Conservation (phyloP, 1,284 basidiomycete species). For the Agroathelia rolfsii region DNA sequence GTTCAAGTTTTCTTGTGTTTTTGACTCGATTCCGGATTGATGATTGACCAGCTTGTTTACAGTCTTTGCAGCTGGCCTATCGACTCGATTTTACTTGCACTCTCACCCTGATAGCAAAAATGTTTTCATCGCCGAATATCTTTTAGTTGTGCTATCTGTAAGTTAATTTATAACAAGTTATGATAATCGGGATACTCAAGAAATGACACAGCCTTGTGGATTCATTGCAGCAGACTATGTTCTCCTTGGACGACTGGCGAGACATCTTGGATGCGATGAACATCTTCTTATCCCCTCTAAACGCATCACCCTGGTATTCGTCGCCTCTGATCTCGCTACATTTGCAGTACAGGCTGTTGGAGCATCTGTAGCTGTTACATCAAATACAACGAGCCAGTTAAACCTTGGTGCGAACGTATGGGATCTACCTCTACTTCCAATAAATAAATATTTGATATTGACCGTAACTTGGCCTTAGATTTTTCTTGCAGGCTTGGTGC, state of each 20-base stretch:
- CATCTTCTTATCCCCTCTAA: constrained; percentile 47
- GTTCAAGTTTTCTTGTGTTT: constrained; percentile 13
- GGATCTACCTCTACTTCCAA: no score
- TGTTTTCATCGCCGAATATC: constrained; percentile 49
- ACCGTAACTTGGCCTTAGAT: no score
- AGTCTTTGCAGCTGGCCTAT: constrained; percentile 46
- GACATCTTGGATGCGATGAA: constrained; percentile 35
- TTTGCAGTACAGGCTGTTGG: constrained; percentile 68
- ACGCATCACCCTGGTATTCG: constrained; percentile 42
- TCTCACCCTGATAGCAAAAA: constrained; percentile 32
- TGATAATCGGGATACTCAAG: no score
- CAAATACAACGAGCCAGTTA: no score
- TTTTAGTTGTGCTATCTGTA: constrained; percentile 59
- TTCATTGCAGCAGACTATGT: constrained; percentile 70
- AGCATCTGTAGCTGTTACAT: no score
- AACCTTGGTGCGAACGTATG: no score
- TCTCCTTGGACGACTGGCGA: constrained; percentile 52
- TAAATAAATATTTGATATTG: no score
- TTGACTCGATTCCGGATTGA: not conserved
- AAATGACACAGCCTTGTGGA: constrained; percentile 47
- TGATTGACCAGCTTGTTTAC: constrained; percentile 4
- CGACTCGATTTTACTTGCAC: constrained; percentile 38
- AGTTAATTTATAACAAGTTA: no score
- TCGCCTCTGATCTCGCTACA: constrained; percentile 53
- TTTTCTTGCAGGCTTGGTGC: constrained; percentile 52